Conservation (phyloP, 208 protist species). For the Leishmania lainsoni region DNA sequence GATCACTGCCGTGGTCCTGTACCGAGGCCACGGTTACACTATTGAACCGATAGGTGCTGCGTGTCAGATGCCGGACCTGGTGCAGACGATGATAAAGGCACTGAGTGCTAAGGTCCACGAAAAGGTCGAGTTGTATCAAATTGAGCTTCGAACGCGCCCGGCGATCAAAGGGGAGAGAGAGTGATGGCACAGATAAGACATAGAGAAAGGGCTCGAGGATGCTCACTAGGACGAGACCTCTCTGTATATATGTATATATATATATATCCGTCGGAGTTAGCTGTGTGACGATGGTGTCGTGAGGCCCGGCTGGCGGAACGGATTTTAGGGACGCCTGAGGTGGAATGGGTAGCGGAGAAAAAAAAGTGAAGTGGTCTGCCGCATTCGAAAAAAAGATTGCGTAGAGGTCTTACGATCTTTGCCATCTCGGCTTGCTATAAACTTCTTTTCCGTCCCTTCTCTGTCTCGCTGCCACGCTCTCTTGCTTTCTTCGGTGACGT, state of each 20-base stretch:
- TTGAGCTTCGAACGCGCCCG: background rate
- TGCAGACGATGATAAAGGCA: background rate
- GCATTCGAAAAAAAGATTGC: background rate
- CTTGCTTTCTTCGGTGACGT: background rate
- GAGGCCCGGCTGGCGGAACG: background rate
- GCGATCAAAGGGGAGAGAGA: background rate
- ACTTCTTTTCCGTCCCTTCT: background rate
- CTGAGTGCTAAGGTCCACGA: background rate
- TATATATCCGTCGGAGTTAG: background rate
- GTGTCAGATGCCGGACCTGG: background rate
- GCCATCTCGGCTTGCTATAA: background rate
- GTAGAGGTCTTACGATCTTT: background rate
- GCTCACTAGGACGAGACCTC: background rate
- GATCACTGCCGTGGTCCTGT: constrained; percentile 24
- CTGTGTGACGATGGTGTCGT: background rate
- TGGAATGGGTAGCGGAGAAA: background rate
- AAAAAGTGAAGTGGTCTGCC: background rate
- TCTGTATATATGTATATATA: background rate
- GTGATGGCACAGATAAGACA: background rate
- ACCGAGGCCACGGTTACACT: constrained; percentile 25
- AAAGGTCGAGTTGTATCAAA: background rate
- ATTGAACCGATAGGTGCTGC: constrained; percentile 24
- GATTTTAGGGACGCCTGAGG: background rate
- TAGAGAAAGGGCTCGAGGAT: background rate
- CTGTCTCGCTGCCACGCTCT: background rate